These are phyloP conservation scores for Russula sp. DNA, from an alignment of 768 basidiomycete species.

Conservation along the genomic window DNA sequence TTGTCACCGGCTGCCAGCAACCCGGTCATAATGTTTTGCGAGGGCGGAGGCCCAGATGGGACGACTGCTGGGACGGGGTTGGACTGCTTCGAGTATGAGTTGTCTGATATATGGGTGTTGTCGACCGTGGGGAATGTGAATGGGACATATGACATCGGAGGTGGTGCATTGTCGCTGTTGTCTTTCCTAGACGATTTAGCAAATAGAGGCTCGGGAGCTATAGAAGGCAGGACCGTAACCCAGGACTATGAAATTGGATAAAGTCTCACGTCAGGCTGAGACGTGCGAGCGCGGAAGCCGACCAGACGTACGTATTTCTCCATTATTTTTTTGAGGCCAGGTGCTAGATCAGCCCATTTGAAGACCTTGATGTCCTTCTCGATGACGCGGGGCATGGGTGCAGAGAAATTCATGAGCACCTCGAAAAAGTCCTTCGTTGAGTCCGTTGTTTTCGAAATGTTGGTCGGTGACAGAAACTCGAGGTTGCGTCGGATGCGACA, in stretches of 20 bases:
- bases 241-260: neutral
- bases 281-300: neutral
- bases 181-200: neutral
- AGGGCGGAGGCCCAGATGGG: slow-evolving; percentile 13
- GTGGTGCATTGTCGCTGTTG: neutral
- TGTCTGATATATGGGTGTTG: too few relatives aligned
- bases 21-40: neutral
- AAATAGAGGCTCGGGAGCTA: neutral
- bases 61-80: neutral
- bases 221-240: neutral
- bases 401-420: slow-evolving; percentile 92
- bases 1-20: neutral
- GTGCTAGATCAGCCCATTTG: slow-evolving; percentile 61
- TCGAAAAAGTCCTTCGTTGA: slow-evolving; percentile 70
- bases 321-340: slow-evolving; percentile 71
- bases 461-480: slow-evolving; percentile 85
- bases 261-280: neutral
- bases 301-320: slow-evolving; percentile 65
- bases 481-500: slow-evolving; percentile 92
- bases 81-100: neutral
- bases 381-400: slow-evolving; percentile 91
- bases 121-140: too few relatives aligned
- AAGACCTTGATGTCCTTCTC: slow-evolving; percentile 95
- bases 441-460: slow-evolving; percentile 78
- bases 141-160: too few relatives aligned